Base-by-base conservation (phyloP, 108 stramenopile genomes). In the Aurantiochytrium sp. region DNA sequence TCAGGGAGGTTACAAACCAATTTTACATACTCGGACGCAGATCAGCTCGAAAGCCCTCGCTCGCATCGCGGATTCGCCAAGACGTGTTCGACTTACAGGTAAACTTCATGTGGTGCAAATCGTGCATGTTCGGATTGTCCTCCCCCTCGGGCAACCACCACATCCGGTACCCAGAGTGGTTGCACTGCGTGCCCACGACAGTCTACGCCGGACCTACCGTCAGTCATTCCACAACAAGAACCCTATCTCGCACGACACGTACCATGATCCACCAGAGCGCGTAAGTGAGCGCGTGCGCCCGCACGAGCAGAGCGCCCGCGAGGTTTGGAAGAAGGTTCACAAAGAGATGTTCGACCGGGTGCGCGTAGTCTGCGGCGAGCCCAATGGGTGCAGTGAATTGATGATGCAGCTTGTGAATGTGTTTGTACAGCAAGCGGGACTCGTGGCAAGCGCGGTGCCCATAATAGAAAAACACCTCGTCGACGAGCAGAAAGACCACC, bases 331-430 rank as follows among this genome's bases (percentile, higher is more conserved):
- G 6, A 48, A 81, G 45, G 3, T 81, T 81, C 27, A 41, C n/a
- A 48, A 81, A 48, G 3, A 81, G 39, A 24, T 81, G 73, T 24
- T 81, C 73, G 1, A 48, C 0, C 12, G 73, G 73, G 39, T 81
- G 73, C 1, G 2, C 1, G 1, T 81, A 81, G 45, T 48, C 73
- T 1, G 73, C 73, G 19, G 73, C 45, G 21, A 81, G n/a, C 45
- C 42, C 73, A 24, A 81, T 81, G 0, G 73, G 73, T 6, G 73
- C 73, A 12, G 73, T 81, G 19, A 17, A 81, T 30, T 81, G 42
- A 42, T 81, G 73, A 42, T 81, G 73, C 8, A 81, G 8, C 30
- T 81, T 81, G 73, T 81, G 73, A 6, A 81, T 24, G 45, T 81
- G 73, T 24, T 81, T 81, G 73, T 81, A 81, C 12, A 81, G 73